Percentiles rank a stretch among this genome's conserved stretches.
These are phyloP conservation scores for Annulohypoxylon maeteangense DNA, from an alignment of 495 filamentous ascomycete genomes.

Conservation along the genomic window DNA sequence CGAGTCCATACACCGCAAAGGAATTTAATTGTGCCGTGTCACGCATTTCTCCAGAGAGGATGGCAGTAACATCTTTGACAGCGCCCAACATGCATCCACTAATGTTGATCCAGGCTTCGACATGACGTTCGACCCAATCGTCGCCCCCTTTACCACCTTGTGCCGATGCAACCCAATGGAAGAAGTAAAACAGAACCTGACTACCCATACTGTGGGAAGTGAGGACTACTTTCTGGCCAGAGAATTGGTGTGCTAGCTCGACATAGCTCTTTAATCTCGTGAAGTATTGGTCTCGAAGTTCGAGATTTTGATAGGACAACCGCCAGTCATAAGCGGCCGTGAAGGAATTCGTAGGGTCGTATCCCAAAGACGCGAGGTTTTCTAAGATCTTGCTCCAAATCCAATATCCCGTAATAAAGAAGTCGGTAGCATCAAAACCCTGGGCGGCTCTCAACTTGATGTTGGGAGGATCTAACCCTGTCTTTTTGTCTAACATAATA, in stretches of 20 bases:
- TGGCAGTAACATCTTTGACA: slow-evolving; percentile 88
- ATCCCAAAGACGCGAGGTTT: slow-evolving; percentile 93
- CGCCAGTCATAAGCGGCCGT: slow-evolving; percentile 98
- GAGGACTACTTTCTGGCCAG: slow-evolving; percentile 83
- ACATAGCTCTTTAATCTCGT: slow-evolving; percentile 88
- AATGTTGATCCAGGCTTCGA: slow-evolving; percentile 98
- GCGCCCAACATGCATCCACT: slow-evolving; percentile 98
- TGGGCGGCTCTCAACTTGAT: slow-evolving; percentile 95
- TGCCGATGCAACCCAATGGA: slow-evolving; percentile 92
- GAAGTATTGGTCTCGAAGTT: slow-evolving; percentile 92
- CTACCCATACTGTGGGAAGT: slow-evolving; percentile 97
- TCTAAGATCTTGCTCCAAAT: slow-evolving; percentile 99
- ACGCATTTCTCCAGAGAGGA: slow-evolving; percentile 96
- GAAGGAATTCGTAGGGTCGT: slow-evolving; percentile 95
- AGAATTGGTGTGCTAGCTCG: slow-evolving; percentile 76
- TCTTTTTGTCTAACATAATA: slow-evolving; percentile 93
- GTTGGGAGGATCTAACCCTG: slow-evolving; percentile 89
- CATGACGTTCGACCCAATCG: slow-evolving; percentile 88
- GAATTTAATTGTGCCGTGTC: slow-evolving; percentile 97
- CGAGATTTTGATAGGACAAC: slow-evolving; percentile 89
- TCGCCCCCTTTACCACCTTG: slow-evolving; percentile 82
- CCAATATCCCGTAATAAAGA: slow-evolving; percentile 92
- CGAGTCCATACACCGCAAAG: slow-evolving; percentile 97
- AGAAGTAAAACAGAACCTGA: slow-evolving; percentile 95
- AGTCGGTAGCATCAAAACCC: slow-evolving; percentile 98